phyloP scores from a whole-genome alignment of 805 yeast genomes.

The Barnettozyma vustinii region DNA sequence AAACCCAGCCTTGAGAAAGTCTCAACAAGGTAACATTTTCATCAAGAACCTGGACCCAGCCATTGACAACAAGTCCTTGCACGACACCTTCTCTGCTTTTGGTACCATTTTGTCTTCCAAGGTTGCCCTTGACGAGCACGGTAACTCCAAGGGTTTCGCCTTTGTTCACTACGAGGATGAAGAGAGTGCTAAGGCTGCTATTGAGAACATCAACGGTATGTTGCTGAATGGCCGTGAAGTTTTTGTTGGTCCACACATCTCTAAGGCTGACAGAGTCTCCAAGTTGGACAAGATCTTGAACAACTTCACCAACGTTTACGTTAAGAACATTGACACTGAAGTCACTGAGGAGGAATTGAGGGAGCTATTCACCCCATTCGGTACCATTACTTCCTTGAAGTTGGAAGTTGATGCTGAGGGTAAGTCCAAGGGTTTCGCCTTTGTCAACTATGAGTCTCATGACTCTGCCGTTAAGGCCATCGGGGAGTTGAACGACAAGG shows the following conservation, averaged over 20 bases:
- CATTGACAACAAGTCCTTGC: conserved; percentile 97
- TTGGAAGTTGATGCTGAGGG: conserved; percentile 74
- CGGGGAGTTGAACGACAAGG: conserved; percentile 84
- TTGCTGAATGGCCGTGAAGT: conserved; percentile 93
- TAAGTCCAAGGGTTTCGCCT: conserved; percentile 93
- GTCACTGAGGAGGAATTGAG: conserved; percentile 66
- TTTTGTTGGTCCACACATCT: conserved; percentile 88
- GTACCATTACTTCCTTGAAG: conserved; percentile 81
- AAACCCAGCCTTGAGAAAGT: conserved; percentile 92
- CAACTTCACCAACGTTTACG: conserved; percentile 92
- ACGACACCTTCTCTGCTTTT: conserved; percentile 95
- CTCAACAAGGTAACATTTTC: conserved; percentile 94
- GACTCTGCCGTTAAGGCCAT: conserved; percentile 88
- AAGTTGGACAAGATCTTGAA: conserved; percentile 86
- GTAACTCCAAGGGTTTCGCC: conserved; percentile 93
- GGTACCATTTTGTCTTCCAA: conserved; percentile 95
- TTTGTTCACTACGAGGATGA: conserved; percentile 94
- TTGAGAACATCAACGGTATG: conserved; percentile 98
- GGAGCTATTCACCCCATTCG: conserved; percentile 66
- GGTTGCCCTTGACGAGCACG: conserved; percentile 91
- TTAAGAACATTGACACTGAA: conserved; percentile 79
- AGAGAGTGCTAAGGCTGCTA: conserved; percentile 91
- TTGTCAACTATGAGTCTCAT: conserved; percentile 85
- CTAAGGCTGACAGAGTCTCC: conserved; percentile 91
- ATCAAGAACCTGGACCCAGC: conserved; percentile 98